These are phyloP conservation scores for Pestalotiopsis sp. DNA, from an alignment of 2,329 filamentous ascomycete genomes.

Conservation along the genomic window DNA sequence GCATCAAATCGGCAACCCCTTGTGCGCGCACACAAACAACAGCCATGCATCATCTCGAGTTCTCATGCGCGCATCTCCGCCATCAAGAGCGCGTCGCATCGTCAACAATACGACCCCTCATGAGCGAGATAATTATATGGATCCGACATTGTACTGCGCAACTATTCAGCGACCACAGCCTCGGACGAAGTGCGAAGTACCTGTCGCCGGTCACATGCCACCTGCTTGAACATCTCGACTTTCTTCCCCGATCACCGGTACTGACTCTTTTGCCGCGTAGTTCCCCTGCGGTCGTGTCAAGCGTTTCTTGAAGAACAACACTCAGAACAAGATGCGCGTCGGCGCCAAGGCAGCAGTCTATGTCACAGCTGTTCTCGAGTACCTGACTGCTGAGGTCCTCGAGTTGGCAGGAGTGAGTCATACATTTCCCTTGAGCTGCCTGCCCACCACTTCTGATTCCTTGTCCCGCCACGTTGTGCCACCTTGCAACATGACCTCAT, in stretches of 20 bases:
- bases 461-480: slow-evolving; percentile 17
- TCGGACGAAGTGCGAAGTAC: not conserved
- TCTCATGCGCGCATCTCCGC: not conserved
- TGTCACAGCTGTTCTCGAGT: slow-evolving; percentile 96
- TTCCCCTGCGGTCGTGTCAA: slow-evolving; percentile 99
- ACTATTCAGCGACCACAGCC: not conserved
- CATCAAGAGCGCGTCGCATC: not conserved
- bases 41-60: not conserved
- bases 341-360: slow-evolving; percentile 98
- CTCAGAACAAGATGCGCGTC: slow-evolving; percentile 99
- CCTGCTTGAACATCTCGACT: not conserved
- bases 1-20: not conserved
- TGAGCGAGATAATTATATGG: not conserved
- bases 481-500: slow-evolving; percentile 3
- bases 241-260: not conserved
- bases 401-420: slow-evolving; percentile 85
- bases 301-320: slow-evolving; percentile 99
- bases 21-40: not conserved
- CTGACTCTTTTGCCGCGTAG: slow-evolving; percentile 48
- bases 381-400: slow-evolving; percentile 95
- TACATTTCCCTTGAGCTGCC: slow-evolving; percentile 14
- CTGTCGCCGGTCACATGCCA: not conserved
- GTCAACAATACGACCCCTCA: not conserved
- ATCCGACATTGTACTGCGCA: not conserved
- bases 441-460: not conserved